These are phyloP conservation scores for Blastobotrys peoriensis DNA, from an alignment of 805 yeast genomes.

Conservation along the genomic window DNA sequence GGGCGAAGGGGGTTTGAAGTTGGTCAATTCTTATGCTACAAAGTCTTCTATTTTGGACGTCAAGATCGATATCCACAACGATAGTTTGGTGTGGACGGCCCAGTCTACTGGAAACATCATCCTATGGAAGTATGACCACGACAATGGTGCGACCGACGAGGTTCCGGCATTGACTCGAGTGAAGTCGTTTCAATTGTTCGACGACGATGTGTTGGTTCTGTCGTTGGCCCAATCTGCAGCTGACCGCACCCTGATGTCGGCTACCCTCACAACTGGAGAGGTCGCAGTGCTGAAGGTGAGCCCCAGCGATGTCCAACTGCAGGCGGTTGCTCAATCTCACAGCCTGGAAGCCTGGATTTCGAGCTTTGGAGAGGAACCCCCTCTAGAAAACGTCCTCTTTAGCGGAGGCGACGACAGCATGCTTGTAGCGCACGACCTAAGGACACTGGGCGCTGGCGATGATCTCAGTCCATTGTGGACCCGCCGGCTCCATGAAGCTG, in stretches of 20 bases:
- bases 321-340: conserved; percentile 42
- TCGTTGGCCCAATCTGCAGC: conserved; percentile 54
- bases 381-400: conserved; percentile 50
- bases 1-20: conserved; percentile 16
- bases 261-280: conserved; percentile 67
- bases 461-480: conserved; percentile 20
- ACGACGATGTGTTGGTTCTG: conserved; percentile 49
- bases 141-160: no score
- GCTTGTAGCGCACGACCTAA: conserved; percentile 66
- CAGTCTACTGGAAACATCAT: conserved; percentile 76
- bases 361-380: conserved; percentile 42
- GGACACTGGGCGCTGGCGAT: conserved; percentile 47
- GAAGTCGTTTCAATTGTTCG: conserved; percentile 42
- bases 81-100: conserved; percentile 47
- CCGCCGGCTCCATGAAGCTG: conserved; percentile 74
- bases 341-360: conserved; percentile 87
- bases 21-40: conserved; percentile 18
- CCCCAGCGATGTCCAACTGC: conserved; percentile 20
- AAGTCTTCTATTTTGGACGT: conserved; percentile 63
- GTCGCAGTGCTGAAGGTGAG: conserved; percentile 39
- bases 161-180: conserved; percentile 18
- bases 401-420: conserved; percentile 85
- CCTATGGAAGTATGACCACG: conserved; percentile 53
- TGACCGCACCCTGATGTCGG: conserved; percentile 34
- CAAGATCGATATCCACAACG: conserved; percentile 55